Evolutionary conservation across 1,139 yeast species (phyloP), one percentile per base, ranked within the genome.

Genomic region (Candida labiduridarum): DNA sequence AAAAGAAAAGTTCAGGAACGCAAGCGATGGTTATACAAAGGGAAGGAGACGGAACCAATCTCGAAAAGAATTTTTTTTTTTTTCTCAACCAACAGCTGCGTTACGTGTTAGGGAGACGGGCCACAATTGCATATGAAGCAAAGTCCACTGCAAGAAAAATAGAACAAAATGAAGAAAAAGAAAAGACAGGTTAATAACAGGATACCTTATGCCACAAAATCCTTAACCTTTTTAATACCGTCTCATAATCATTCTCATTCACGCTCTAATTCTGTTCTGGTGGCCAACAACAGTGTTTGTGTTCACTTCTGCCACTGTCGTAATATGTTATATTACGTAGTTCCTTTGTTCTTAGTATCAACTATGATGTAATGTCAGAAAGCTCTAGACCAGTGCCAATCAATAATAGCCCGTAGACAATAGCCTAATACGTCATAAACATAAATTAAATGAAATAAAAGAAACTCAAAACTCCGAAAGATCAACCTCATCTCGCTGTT

Each of bases 401-500:
- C 19, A 36, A 10, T 18, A 36, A 18, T 25, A 36, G 11, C 7
- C 18, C 10, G 18, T 4, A 16, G 14, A 36, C 39, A 31, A 16
- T 34, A 34, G 11, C 11, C n/a, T 14, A 15, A 15, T 36, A 36
- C 40, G 40, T 36, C 40, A 36, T 36, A 36, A 10, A 18, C 6
- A 35, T n/a, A 35, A 12, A 18, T 36, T 11, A 19, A 19, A 18
- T 8, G 14, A 19, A 34, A 34, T 14, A 34, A 15, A 34, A 34
- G n/a, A 14, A 6, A 7, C 18, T 6, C 12, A 11, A 36, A 15
- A 18, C 40, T 36, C 29, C 40, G 29, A 19, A n/a, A 18, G 27
- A 18, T 36, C 18, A 36, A 36, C 10, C 40, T 36, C 40, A 36
- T 36, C 40, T 18, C 40, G 40, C 18, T 36, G 40, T n/a, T 22